phyloP scores from a whole-genome alignment of 2,329 filamentous ascomycete species.

The Penicillium thymicola region DNA sequence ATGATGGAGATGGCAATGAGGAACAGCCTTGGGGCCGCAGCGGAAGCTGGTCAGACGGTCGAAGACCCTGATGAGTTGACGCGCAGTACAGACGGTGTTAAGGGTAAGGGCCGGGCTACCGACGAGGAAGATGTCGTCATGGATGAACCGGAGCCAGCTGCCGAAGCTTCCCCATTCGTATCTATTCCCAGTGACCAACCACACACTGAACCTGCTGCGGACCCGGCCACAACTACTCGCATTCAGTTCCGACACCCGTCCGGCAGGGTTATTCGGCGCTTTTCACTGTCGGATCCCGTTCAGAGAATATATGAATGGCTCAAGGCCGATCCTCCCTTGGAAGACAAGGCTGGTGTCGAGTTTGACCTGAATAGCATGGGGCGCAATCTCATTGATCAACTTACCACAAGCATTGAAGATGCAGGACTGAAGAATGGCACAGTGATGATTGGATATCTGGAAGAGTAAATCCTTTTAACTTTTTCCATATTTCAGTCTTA shows the following conservation, averaged over 20 bases:
- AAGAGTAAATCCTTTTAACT: conserved; percentile 43
- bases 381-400: conserved; percentile 72
- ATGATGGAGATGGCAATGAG: conserved; percentile 92
- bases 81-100: conserved; percentile 54
- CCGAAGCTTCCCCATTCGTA: conserved; percentile 54
- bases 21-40: conserved; percentile 69
- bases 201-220: conserved; percentile 72
- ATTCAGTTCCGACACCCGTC: conserved; percentile 89
- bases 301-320: conserved; percentile 92
- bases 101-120: conserved; percentile 49
- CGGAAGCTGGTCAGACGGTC: conserved; percentile 50
- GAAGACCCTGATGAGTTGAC: conserved; percentile 88
- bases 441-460: conserved; percentile 89
- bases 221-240: conserved; percentile 71
- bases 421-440: conserved; percentile 88
- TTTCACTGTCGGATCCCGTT: conserved; percentile 71
- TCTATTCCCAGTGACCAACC: conserved; percentile 68
- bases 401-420: conserved; percentile 73
- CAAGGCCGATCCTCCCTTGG: conserved; percentile 73
- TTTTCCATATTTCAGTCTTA: neutral
- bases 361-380: conserved; percentile 92
- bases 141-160: conserved; percentile 39
- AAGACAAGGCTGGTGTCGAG: conserved; percentile 70
- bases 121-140: conserved; percentile 36
- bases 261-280: conserved; percentile 83